These are phyloP conservation scores for Calonectria fujianensis DNA, from an alignment of 2,329 filamentous ascomycete species.

Conservation along the genomic window DNA sequence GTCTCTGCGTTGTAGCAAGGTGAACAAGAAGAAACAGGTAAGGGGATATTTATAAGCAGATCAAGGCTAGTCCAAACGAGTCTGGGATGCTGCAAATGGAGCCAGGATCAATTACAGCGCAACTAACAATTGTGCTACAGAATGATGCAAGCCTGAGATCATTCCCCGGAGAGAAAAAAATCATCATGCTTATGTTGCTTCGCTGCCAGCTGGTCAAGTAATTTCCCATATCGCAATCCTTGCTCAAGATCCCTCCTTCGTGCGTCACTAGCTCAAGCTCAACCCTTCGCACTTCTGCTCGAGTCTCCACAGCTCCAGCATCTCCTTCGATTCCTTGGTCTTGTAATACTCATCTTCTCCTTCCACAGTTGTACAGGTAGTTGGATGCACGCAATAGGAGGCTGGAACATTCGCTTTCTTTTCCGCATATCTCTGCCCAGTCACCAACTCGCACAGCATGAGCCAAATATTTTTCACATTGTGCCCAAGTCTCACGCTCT, in stretches of 20 bases:
- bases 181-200: background rate
- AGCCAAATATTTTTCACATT: slow-evolving; percentile 54
- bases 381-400: slow-evolving; percentile 46
- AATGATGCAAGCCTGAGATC: background rate
- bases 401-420: slow-evolving; percentile 37
- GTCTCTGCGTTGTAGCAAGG: background rate
- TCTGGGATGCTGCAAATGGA: background rate
- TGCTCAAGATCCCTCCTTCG: background rate
- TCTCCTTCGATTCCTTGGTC: background rate
- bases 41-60: background rate
- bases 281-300: background rate
- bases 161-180: background rate
- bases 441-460: slow-evolving; percentile 53
- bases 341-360: background rate
- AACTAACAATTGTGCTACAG: background rate
- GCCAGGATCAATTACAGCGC: background rate
- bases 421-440: slow-evolving; percentile 51
- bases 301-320: background rate
- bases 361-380: slow-evolving; percentile 53
- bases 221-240: background rate
- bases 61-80: background rate
- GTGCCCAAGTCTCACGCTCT: slow-evolving; percentile 20
- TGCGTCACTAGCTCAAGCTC: background rate
- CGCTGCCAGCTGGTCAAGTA: background rate
- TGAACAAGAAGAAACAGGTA: background rate